Conservation (phyloP, 495 filamentous ascomycete species). For the Trichocladium antarcticum region DNA sequence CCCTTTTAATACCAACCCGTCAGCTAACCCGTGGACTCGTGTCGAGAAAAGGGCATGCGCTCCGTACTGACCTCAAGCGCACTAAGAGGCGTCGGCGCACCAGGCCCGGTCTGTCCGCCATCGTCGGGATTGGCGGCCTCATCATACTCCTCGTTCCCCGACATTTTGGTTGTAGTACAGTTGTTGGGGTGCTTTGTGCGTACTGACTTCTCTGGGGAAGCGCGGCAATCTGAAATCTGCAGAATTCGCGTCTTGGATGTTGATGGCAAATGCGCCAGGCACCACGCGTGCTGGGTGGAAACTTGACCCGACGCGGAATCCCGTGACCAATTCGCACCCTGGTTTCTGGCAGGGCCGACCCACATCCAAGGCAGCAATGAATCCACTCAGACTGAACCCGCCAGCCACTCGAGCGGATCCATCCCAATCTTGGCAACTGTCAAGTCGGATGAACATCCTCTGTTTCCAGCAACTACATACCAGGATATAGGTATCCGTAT, state of each 20-base stretch:
- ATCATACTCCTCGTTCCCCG: conserved; percentile 31
- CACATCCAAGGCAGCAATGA: not conserved
- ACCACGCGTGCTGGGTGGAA: conserved; percentile 15
- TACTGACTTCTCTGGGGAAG: not conserved
- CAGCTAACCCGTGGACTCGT: not conserved
- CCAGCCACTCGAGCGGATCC: too few relatives aligned
- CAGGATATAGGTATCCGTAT: too few relatives aligned
- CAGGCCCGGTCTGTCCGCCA: conserved; percentile 57
- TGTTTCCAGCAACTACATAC: too few relatives aligned
- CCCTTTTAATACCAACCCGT: conserved; percentile 40
- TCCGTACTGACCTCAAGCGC: conserved; percentile 63
- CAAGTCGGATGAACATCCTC: too few relatives aligned
- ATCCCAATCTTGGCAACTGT: too few relatives aligned
- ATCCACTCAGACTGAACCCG: too few relatives aligned
- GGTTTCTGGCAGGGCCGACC: not conserved
- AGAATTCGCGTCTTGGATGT: conserved; percentile 5
- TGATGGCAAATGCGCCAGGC: conserved; percentile 15
- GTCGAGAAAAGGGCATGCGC: not conserved
- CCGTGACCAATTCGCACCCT: conserved; percentile 15
- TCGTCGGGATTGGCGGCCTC: conserved; percentile 36
- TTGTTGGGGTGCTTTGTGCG: not conserved
- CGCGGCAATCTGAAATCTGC: not conserved
- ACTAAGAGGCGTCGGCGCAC: conserved; percentile 82
- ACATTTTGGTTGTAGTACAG: conserved; percentile 14
- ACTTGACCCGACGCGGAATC: conserved; percentile 13